Evolutionary conservation across 805 yeast species (phyloP), one percentile per base, ranked within the genome.

Genomic region (Saccharomycopsis javanensis): DNA sequence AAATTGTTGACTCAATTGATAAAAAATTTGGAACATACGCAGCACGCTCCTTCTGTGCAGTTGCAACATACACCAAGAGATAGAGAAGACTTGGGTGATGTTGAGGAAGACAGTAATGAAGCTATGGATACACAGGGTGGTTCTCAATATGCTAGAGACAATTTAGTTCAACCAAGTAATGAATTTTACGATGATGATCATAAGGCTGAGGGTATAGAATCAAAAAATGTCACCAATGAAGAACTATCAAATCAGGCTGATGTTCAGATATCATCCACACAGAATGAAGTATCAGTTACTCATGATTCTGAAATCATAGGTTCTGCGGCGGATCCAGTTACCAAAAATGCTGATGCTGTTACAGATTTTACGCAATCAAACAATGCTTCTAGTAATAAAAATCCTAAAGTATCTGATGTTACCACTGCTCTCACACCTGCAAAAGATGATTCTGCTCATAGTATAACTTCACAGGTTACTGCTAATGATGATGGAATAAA

Each of bases 41-140:
- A 87, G 70, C 89, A 85, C 71, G 96, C 97, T 0, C 99, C 99
- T n/a, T 86, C 96, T 55, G 97, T 92, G 34, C 98, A 92, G 71
- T 80, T 89, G 83, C 85, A 88, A 63, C 79, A 85, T 54, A 94
- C 88, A 28, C 98, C 98, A 6, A 78, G 82, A 42, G 97, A 92
- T 70, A 76, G 81, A n/a, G 96, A 88, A 64, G 96, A 90, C 64
- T 75, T 78, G 58, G 95, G 89, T 23, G 96, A 88, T 65, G 94
- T 81, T 56, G 92, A 87, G 27, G 97, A 90, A 69, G 97, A 92
- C 68, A 72, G 85, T 0, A 78, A 75, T 50, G 84, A 78, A 59
- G 90, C 96, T 10, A 83, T 81, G 62, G 97, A 92, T 63, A 88
- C 94, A 18, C 81, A 87, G 68, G 97, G 97, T 42, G 98, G 98